Base-by-base conservation (phyloP, 2,329 filamentous ascomycete genomes). In the Penicillium sp. region DNA sequence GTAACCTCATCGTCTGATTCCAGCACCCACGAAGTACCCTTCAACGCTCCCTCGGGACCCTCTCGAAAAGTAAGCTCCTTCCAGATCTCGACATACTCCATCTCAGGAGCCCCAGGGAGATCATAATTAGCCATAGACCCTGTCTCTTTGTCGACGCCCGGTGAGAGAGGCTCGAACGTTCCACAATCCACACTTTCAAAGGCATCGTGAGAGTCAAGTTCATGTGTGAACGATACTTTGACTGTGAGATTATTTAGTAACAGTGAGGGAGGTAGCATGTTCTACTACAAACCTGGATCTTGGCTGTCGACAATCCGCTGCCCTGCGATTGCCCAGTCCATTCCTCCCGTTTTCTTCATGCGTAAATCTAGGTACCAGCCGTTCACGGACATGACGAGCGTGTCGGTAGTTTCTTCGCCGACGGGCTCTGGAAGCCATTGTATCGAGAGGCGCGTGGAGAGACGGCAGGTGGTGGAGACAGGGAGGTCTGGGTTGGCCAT, bases 1-100 rank as follows among this genome's bases (percentile, higher is more conserved):
- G 58, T 9, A 5, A 57, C 42, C 12, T 29, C 52, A 33, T 57
- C 49, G 26, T 54, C 60, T 0, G 62, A 65, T 52, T 70, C 69
- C 0, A 70, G 48, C 21, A 71, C 56, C 65, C 68, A 70, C 1
- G 67, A 68, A 6, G 68, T 36, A 3, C 62, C 63, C 9, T 47
- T 55, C 0, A 45, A 16, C 1, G 47, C 15, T 0, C 65, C 68
- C 13, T 69, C 63, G 0, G 70, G 71, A 2, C 71, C 65, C 2
- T 54, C 46, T 8, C 47, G 49, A 10, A 76, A 63, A 2, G 70
- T 61, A 2, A 74, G 67, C 39, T 84, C 81, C 1, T 72, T 67
- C 86, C 86, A 89, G 2, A 87, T 65, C 68, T 90, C 87, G 65
- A 89, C 85, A 59, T 91, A 90, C 7, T 66, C 61, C 3, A 64